Evolutionary conservation across 768 basidiomycete species (phyloP), one percentile per base, ranked within the genome.

Genomic region (Ramaria rubella): DNA sequence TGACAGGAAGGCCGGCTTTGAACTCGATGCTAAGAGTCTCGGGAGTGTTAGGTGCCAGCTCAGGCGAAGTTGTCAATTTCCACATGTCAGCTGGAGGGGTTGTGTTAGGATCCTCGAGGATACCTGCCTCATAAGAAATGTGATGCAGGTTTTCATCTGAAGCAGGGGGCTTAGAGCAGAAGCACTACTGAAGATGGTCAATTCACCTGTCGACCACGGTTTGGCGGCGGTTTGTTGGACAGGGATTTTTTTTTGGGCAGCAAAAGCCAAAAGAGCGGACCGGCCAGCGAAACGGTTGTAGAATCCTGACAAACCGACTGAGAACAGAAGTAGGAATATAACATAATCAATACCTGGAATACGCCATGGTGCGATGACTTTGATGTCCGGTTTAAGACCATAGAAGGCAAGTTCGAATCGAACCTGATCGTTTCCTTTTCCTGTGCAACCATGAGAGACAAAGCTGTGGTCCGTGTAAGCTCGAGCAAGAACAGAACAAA

Each of bases 381-480:
- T 97, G 82, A 99, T 97, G 64, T 94, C 90, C 43, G 96, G 94
- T 70, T 96, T 94, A 61, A 99, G 81, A 55, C 93, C 96, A 72
- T 98, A 99, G 77, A 99, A 99, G 1, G 96, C 94, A 55, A 98
- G 85, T 69, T 99, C 96, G 71, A 98, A 99, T 59, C 96, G 91
- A 65, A 99, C 96, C 74, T 99, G 96, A 72, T 99, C 96, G 71
- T 99, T 99, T 52, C 96, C 96, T 77, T 99, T 99, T 52, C 96
- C 96, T 50, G 96, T 99, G 80, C 96, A 99, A 24, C 96, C 96
- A 73, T 98, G 96, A 24, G 95, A 84, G 60, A 98, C 95, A 68
- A 81, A 99, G 71, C 94, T 95, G 48, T 40, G 44, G 43, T 5
- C 30, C 52, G 33, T 33, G 24, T 26, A 40, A 5, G 52, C 14